Conservation (phyloP, 768 basidiomycete species). For the Porpolomopsis calyptriformis region DNA sequence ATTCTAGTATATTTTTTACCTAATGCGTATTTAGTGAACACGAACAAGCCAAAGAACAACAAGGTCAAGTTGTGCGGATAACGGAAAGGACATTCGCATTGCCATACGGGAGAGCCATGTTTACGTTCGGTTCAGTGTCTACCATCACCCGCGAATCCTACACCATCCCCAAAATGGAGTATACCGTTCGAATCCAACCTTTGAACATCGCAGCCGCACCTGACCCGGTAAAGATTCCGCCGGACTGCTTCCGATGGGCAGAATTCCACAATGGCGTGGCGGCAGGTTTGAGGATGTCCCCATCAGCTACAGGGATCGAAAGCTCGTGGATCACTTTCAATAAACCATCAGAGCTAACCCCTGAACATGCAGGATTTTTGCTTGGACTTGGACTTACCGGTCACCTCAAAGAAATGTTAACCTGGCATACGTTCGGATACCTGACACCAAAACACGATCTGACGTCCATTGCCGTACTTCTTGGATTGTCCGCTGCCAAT, state of each 20-base stretch:
- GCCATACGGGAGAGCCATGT: conserved; percentile 84
- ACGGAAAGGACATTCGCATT: conserved; percentile 85
- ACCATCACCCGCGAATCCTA: conserved; percentile 72
- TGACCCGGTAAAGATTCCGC: conserved; percentile 60
- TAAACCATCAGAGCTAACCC: conserved; percentile 79
- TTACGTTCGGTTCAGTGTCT: conserved; percentile 76
- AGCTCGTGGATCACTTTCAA: conserved; percentile 97
- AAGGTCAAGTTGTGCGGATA: conserved; percentile 67
- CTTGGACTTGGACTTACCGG: conserved; percentile 88
- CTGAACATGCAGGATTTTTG: conserved; percentile 94
- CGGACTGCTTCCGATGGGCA: conserved; percentile 80
- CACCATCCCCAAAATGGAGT: conserved; percentile 70
- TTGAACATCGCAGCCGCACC: conserved; percentile 52
- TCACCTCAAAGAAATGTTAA: conserved; percentile 79
- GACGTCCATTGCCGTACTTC: conserved; percentile 85
- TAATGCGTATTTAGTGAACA: conserved; percentile 50
- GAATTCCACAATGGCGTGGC: conserved; percentile 98
- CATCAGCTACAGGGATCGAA: conserved; percentile 66
- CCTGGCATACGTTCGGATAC: conserved; percentile 93
- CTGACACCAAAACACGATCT: conserved; percentile 93
- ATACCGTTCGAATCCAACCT: conserved; percentile 62
- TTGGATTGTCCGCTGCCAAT: conserved; percentile 89
- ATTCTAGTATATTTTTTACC: neutral
- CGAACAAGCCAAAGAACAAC: conserved; percentile 79
- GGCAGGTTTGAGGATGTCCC: conserved; percentile 75